Conservation (phyloP, 306 rosid genomes). For the Lagenaria siceraria region DNA sequence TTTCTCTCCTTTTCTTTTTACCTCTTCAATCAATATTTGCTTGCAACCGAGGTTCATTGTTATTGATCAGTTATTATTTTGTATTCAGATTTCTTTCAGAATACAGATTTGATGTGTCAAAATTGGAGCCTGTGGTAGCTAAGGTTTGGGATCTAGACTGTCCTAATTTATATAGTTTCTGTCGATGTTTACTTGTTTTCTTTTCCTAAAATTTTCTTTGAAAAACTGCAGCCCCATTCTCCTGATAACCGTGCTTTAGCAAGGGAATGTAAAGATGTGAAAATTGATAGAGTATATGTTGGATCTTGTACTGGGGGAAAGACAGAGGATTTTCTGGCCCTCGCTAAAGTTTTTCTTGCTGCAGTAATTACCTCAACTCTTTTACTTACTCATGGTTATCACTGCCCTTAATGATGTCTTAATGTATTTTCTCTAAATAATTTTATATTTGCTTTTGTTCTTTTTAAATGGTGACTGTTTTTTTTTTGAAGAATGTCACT, state of each 20-base stretch:
- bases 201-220: not conserved
- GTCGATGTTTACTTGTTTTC: not conserved
- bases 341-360: conserved; percentile 70
- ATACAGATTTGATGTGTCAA: conserved; percentile 73
- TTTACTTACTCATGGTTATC: not conserved
- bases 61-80: conserved; percentile 5
- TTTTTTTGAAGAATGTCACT: not conserved
- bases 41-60: not conserved
- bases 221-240: conserved; percentile 73
- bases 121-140: conserved; percentile 83
- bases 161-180: not conserved
- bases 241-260: conserved; percentile 93
- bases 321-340: conserved; percentile 80
- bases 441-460: not conserved
- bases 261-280: conserved; percentile 94
- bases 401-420: not conserved
- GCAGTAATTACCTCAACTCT: conserved; percentile 39
- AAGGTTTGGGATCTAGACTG: conserved; percentile 34
- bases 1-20: not conserved
- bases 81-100: conserved; percentile 58
- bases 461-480: not conserved
- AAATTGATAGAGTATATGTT: conserved; percentile 78
- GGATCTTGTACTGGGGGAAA: conserved; percentile 96
- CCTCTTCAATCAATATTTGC: not conserved
- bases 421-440: not conserved